These are phyloP conservation scores for Punctularia strigosozonata DNA, from an alignment of 768 basidiomycete genomes.

Conservation along the genomic window DNA sequence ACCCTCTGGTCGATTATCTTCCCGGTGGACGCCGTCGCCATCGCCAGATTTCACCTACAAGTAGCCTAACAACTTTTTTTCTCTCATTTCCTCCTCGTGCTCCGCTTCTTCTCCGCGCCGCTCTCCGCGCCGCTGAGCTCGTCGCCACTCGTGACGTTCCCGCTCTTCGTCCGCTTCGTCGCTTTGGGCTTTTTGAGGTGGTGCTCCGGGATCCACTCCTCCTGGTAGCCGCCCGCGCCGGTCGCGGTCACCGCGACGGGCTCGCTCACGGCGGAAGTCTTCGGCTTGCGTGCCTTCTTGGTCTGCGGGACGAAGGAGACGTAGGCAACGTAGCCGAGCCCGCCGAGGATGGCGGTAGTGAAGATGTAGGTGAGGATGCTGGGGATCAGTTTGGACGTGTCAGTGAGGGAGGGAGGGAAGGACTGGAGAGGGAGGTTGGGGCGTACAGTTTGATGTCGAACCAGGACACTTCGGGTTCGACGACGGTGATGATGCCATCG, in stretches of 20 bases:
- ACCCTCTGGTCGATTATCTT: no score
- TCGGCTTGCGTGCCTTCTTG: conserved; percentile 44
- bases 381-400: conserved; percentile 14
- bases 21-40: no score
- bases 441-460: conserved; percentile 75
- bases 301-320: conserved; percentile 50
- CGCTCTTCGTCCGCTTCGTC: conserved; percentile 34
- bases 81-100: conserved; percentile 39
- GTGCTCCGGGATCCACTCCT: conserved; percentile 91
- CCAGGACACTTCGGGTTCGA: conserved; percentile 68
- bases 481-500: conserved; percentile 66
- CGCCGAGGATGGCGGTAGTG: conserved; percentile 50
- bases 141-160: conserved; percentile 43
- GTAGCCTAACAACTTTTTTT: no score
- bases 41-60: no score
- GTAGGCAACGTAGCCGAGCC: conserved; percentile 53
- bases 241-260: conserved; percentile 52
- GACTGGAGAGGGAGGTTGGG: conserved; percentile 16
- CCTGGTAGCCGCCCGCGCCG: conserved; percentile 62
- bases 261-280: conserved; percentile 24
- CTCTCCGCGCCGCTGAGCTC: conserved; percentile 62
- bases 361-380: conserved; percentile 61
- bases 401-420: neutral
- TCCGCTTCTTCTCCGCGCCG: conserved; percentile 38
- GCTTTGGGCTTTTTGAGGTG: conserved; percentile 68